Conservation (phyloP, 768 basidiomycete genomes). For the Termitomyces sp. region DNA sequence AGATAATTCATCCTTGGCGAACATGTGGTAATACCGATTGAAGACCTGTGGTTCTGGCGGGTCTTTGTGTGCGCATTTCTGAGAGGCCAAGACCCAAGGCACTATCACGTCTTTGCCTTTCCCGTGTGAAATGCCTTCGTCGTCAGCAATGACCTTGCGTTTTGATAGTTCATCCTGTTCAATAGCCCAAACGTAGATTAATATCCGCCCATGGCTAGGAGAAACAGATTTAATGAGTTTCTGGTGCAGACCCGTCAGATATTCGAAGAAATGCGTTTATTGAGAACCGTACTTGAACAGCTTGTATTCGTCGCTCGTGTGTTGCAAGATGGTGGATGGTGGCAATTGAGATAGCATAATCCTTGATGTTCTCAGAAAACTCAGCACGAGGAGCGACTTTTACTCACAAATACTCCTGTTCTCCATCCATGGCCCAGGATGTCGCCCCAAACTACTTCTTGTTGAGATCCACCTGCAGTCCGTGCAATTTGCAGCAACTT, state of each 20-base stretch:
- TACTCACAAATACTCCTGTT: slow-evolving; percentile 67
- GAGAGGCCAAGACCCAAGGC: slow-evolving; percentile 70
- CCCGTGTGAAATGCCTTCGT: slow-evolving; percentile 14
- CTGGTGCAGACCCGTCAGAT: slow-evolving; percentile 25
- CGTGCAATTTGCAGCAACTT: slow-evolving; percentile 76
- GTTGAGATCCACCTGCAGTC: slow-evolving; percentile 43
- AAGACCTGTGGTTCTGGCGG: slow-evolving; percentile 41
- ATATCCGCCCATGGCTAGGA: slow-evolving; percentile 63
- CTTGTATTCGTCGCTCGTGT: slow-evolving; percentile 57
- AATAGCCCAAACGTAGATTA: slow-evolving; percentile 96
- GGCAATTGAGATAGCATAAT: slow-evolving; percentile 95
- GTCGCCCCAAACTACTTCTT: slow-evolving; percentile 79
- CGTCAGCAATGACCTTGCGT: slow-evolving; percentile 46
- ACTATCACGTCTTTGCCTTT: slow-evolving; percentile 80
- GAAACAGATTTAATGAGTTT: slow-evolving; percentile 62
- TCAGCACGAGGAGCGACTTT: background rate
- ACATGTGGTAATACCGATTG: slow-evolving; percentile 97
- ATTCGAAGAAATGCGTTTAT: background rate
- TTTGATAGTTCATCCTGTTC: slow-evolving; percentile 89
- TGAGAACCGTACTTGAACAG: slow-evolving; percentile 59
- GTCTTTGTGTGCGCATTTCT: slow-evolving; percentile 15
- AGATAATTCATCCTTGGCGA: slow-evolving; percentile 72
- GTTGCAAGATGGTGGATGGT: slow-evolving; percentile 96
- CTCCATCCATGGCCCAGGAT: slow-evolving; percentile 73
- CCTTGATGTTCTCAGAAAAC: slow-evolving; percentile 38